These are phyloP conservation scores for Blastobotrys indianensis DNA, from an alignment of 1,139 yeast genomes.

Conservation along the genomic window DNA sequence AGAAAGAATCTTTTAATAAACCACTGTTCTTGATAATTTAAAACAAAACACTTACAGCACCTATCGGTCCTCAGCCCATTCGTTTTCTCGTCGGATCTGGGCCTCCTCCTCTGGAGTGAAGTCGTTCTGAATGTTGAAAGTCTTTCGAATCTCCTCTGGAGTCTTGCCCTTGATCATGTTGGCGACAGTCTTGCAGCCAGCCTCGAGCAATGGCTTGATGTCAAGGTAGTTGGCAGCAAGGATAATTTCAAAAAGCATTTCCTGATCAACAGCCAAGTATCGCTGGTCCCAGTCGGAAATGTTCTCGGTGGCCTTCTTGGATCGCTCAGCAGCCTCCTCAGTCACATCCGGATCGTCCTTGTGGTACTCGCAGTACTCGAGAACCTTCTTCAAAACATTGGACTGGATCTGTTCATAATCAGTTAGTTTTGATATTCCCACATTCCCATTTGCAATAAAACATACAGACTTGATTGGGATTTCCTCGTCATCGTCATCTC, in stretches of 20 bases:
- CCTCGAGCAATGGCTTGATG: conserved; percentile 85
- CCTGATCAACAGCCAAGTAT: conserved; percentile 94
- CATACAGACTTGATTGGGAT: conserved; percentile 91
- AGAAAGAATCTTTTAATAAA: no score
- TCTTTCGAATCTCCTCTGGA: conserved; percentile 93
- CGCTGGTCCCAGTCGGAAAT: conserved; percentile 95
- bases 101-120: conserved; percentile 98
- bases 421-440: not conserved
- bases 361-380: conserved; percentile 98
- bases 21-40: no score
- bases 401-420: conserved; percentile 32
- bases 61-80: conserved; percentile 98
- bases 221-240: conserved; percentile 94
- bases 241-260: conserved; percentile 94
- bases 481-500: conserved; percentile 58
- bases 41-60: conserved; percentile 14
- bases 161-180: conserved; percentile 96
- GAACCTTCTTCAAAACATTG: conserved; percentile 78
- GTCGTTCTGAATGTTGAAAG: conserved; percentile 93
- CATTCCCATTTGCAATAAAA: conserved; percentile 21
- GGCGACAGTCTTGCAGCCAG: conserved; percentile 96
- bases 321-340: conserved; percentile 57
- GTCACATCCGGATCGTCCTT: conserved; percentile 57
- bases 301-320: conserved; percentile 35
- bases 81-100: conserved; percentile 94